Base-by-base conservation (phyloP, 2,329 filamentous ascomycete genomes). In the Aspergillus fructus region DNA sequence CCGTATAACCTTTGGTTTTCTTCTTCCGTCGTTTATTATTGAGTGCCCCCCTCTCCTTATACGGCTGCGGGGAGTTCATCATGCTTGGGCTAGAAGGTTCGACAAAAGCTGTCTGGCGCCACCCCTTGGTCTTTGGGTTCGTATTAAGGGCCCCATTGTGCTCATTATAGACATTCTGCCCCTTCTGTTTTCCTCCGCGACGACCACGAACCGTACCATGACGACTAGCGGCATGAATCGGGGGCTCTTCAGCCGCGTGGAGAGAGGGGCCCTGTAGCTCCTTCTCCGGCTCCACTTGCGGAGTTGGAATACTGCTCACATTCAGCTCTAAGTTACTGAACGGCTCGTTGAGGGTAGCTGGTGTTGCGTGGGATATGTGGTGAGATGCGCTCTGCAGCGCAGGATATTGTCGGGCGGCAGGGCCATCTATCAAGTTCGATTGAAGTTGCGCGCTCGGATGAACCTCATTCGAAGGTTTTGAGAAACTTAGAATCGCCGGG, bases 401-500 rank as follows among this genome's bases (percentile, higher is more conserved):
- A 15, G 52, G 47, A 30, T 49, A 23, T 9, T 59, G 58, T 9
- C 64, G 61, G 8, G 57, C 50, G n/a, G 45, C 50, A 7, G 60
- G 64, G 64, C 68, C 71, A 55, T 74, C 69, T 55, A 69, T 56
- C n/a, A 66, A 67, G 24, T 63, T 52, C 13, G 59, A 50, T 30
- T 64, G 64, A 30, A 53, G 46, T 41, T 63, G 64, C 21, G 58
- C 33, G 47, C 50, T 46, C 17, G 59, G 45, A 43, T 30, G 47
- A 41, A 47, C 33, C 53, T 62, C 56, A 47, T 54, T 49, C 50
- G 60, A 47, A 37, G 71, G 68, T 59, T 71, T 75, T 9, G 77
- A 73, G 70, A 90, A 83, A 69, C 90, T 92, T 46, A 96, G 71
- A 55, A 96, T 96, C 3, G 91, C 91, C 11, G 91, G 91, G 66